Conservation (phyloP, 495 filamentous ascomycete genomes). For the Aspergillus indologenus region DNA sequence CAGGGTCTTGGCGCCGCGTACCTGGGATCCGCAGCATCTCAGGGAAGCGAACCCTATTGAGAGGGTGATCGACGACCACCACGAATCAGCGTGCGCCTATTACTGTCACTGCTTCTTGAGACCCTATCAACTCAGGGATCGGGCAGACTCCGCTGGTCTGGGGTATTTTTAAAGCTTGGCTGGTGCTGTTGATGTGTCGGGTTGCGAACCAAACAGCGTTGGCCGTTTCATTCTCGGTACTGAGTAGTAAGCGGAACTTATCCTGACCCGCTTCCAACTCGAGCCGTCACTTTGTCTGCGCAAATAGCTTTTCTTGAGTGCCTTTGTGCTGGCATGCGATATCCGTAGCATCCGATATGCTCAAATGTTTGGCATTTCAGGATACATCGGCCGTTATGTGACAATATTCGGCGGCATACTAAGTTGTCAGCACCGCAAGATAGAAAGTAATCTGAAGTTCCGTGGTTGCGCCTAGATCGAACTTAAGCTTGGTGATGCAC, state of each 20-base stretch:
- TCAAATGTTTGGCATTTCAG: neutral
- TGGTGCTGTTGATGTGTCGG: neutral
- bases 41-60: neutral
- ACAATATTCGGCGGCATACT: neutral
- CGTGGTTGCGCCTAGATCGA: neutral
- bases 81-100: neutral
- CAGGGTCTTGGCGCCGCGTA: slow-evolving; percentile 25
- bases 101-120: neutral
- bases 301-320: neutral
- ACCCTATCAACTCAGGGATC: slow-evolving; percentile 3
- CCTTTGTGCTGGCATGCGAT: neutral
- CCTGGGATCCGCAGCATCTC: slow-evolving; percentile 5
- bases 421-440: no score
- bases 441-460: neutral
- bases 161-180: slow-evolving; percentile 4
- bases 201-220: neutral
- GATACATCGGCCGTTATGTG: neutral
- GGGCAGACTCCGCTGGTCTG: slow-evolving; percentile 2
- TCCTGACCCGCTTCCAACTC: neutral
- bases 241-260: neutral
- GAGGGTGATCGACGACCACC: neutral
- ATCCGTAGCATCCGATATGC: neutral
- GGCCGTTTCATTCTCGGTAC: neutral
- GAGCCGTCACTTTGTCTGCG: neutral
- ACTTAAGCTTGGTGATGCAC: neutral